Evolutionary conservation across 2,329 filamentous ascomycete genomes (phyloP), one percentile per base, ranked within the genome.

Genomic region (Fusarium nanum): DNA sequence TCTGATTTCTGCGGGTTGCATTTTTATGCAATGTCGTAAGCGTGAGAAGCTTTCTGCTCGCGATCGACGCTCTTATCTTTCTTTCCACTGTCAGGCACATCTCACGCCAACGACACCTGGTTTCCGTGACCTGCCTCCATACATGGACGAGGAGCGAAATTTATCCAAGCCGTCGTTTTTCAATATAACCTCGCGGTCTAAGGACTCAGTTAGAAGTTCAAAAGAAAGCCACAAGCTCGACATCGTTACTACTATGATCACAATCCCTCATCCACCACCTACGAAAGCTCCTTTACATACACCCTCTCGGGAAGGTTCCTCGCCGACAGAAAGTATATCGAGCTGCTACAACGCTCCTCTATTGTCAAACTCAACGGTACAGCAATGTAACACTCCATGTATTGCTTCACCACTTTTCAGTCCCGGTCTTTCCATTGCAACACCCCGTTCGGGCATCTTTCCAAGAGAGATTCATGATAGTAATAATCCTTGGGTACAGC

Each of bases 11-110:
- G 76, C 78, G 0, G 83, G 80, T 6, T 78, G 83, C 64, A 67
- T 77, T 44, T 85, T 83, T 64, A 77, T 88, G 55, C 82, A 83
- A 52, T 70, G 78, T 65, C 84, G 84, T 57, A 86, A 81, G 72
- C 82, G 82, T 25, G 79, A 62, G 45, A 84, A 83, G 64, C 79
- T 68, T 60, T 42, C 54, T 42, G 48, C 40, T 11, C 59, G 49
- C 20, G 28, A 49, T 34, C 60, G 65, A 45, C 64, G 65, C 27
- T 86, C 85, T 0, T 81, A 83, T 7, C 79, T 87, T 28, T 86
- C 83, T 3, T 87, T 87, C 76, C 81, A 82, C 32, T 87, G 86
- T 76, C 83, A 85, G 60, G 82, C 84, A 1, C 81, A 66, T 12
- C 46, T 76, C 14, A 76, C 75, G 6, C 75, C 73, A 20, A 56